Percentiles rank a stretch among this genome's conserved stretches.
These are phyloP conservation scores for Xylariaceae sp. DNA, from an alignment of 2,329 filamentous ascomycete species.

Conservation along the genomic window DNA sequence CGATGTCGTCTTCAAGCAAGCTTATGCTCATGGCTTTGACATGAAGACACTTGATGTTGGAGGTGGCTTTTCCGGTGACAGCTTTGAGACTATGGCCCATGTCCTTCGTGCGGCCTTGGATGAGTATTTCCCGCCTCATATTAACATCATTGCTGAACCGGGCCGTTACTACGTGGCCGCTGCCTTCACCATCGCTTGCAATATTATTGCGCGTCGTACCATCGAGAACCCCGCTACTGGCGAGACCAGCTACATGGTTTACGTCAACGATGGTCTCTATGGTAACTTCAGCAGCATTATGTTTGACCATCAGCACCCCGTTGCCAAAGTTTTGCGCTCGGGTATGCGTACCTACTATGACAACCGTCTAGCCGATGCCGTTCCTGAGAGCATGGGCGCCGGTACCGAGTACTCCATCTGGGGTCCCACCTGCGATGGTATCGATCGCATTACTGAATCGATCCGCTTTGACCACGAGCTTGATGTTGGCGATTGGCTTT, in stretches of 20 bases:
- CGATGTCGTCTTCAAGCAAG: slow-evolving; percentile 87
- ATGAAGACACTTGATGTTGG: slow-evolving; percentile 92
- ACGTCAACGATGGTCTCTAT: slow-evolving; percentile 96
- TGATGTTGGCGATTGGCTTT: slow-evolving; percentile 96
- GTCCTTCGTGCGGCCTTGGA: slow-evolving; percentile 83
- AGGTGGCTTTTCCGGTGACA: slow-evolving; percentile 89
- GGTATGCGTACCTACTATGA: slow-evolving; percentile 65
- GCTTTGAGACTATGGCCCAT: slow-evolving; percentile 87
- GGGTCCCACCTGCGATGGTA: slow-evolving; percentile 97
- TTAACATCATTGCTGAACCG: slow-evolving; percentile 93
- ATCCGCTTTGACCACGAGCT: slow-evolving; percentile 78
- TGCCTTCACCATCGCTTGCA: slow-evolving; percentile 93
- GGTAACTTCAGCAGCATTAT: slow-evolving; percentile 99
- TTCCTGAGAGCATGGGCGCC: slow-evolving; percentile 49
- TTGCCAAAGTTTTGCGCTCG: slow-evolving; percentile 78
- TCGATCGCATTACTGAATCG: slow-evolving; percentile 89
- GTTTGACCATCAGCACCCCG: slow-evolving; percentile 95
- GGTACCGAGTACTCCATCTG: slow-evolving; percentile 91
- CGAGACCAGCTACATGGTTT: slow-evolving; percentile 88
- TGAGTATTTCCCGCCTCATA: slow-evolving; percentile 79
- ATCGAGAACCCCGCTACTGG: slow-evolving; percentile 73
- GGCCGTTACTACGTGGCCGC: slow-evolving; percentile 94
- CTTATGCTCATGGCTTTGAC: slow-evolving; percentile 74
- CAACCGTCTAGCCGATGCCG: slow-evolving; percentile 56
- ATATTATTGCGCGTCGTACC: slow-evolving; percentile 93